Evolutionary conservation across 768 basidiomycete genomes (phyloP), one percentile per base, ranked within the genome.

Genomic region (Tricholoma flavovirens): DNA sequence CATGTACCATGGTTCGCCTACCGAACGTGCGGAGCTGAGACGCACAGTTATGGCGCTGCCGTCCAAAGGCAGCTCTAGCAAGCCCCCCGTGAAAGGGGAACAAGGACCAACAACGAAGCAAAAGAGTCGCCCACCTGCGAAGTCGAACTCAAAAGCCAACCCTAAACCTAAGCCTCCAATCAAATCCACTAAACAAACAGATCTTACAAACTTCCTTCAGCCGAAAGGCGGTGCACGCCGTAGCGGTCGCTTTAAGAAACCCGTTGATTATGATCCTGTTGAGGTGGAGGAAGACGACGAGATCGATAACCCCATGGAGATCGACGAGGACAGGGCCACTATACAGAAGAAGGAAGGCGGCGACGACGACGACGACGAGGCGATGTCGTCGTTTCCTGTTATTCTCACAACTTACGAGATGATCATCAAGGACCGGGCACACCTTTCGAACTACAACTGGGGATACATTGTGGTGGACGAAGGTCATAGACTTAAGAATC

Each of bases 401-500:
- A 82, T 91, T 24, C 67, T 96, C 15, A 97, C 95, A 4, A 97
- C 93, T 2, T 96, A 93, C 68, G 90, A 98, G 67, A 90, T 98
- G 68, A 83, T 94, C 61, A 95, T 94, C 65, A 88, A 83, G 57
- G 90, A 97, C 69, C 82, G 86, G 29, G 70, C 75, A 35, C 80
- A 86, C 62, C 78, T 80, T 29, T 61, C 71, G 0, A 79, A 78
- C 56, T 90, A 89, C 67, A 72, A 81, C 42, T 92, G 88, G 88
- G 85, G 90, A 22, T 97, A 95, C 67, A 92, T 98, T 67, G 91
- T 98, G 57, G 96, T 99, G 2, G 93, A 95, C 67, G 93, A 96
- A 71, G 93, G 96, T 0, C 97, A 99, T 71, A 78, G 96, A 21
- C 70, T 99, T 67, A 98, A 98, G 76, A 99, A 99, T 64, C 76